Conservation (phyloP, 2,329 filamentous ascomycete genomes). For the Colletotrichum tanaceti region DNA sequence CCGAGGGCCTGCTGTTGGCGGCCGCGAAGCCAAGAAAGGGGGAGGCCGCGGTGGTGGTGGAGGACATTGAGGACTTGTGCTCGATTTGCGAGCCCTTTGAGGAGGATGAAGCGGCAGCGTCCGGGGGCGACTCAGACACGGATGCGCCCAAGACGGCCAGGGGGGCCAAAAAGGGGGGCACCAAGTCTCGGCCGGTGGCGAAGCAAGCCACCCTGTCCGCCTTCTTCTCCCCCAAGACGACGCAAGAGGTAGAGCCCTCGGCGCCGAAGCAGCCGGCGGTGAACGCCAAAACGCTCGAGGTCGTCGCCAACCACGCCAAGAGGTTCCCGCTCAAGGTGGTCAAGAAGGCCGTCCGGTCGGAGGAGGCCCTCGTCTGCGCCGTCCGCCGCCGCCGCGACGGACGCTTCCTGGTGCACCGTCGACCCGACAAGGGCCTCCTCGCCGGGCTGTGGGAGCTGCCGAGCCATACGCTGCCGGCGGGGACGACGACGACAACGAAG, state of each 20-base stretch:
- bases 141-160: constrained; percentile 34
- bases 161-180: constrained; percentile 14
- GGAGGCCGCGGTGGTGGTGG: constrained; percentile 42
- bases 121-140: constrained; percentile 17
- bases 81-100: constrained; percentile 61
- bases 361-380: constrained; percentile 66
- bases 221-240: constrained; percentile 50
- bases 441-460: constrained; percentile 69
- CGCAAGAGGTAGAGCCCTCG: constrained; percentile 19
- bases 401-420: constrained; percentile 60
- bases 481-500: constrained; percentile 26
- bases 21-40: constrained; percentile 43
- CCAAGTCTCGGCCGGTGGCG: constrained; percentile 17
- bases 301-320: constrained; percentile 58
- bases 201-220: constrained; percentile 51
- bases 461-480: constrained; percentile 53
- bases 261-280: constrained; percentile 35
- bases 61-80: constrained; percentile 65
- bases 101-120: constrained; percentile 43
- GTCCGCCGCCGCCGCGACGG: constrained; percentile 59
- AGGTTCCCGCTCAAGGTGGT: constrained; percentile 63
- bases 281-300: constrained; percentile 45
- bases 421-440: constrained; percentile 65
- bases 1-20: constrained; percentile 56
- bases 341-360: constrained; percentile 64